Conservation (phyloP, 2,329 filamentous ascomycete species). For the Monilinia vaccinii-corymbosi region DNA sequence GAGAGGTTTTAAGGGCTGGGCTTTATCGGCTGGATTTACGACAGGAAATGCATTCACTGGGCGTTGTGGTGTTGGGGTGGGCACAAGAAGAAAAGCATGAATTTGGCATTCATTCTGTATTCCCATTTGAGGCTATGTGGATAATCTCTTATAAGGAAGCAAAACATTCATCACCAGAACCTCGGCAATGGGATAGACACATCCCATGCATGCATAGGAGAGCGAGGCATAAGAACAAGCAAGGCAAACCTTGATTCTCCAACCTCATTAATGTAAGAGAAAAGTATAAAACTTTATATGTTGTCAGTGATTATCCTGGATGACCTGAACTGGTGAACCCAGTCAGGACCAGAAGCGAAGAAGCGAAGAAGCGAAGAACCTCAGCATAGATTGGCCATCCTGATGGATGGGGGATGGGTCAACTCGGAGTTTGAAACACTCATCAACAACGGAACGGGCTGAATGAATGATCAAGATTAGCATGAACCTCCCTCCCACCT, state of each 20-base stretch:
- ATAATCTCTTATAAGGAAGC: background rate
- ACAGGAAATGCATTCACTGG: conserved; percentile 2
- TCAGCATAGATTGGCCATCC: no score
- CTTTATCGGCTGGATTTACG: background rate
- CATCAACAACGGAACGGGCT: background rate
- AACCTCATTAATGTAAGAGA: no score
- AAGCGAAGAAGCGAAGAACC: no score
- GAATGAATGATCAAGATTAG: background rate
- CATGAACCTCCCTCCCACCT: background rate
- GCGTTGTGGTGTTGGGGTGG: background rate
- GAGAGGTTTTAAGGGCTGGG: conserved; percentile 62
- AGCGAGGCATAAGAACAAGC: no score
- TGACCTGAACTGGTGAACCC: no score
- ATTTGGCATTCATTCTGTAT: background rate
- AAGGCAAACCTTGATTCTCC: background rate
- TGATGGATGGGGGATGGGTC: no score
- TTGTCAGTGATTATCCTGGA: background rate
- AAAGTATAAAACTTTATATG: background rate
- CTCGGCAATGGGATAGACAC: no score
- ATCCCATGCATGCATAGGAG: no score
- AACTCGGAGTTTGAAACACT: background rate
- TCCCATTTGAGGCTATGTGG: background rate
- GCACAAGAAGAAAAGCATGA: background rate
- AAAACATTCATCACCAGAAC: background rate
- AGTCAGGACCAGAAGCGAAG: no score